A percentile compares a stretch with the other conserved stretches of the same genome.
These are phyloP conservation scores for Uncinocarpus reesii DNA, from an alignment of 2,329 filamentous ascomycete species.

Conservation along the genomic window DNA sequence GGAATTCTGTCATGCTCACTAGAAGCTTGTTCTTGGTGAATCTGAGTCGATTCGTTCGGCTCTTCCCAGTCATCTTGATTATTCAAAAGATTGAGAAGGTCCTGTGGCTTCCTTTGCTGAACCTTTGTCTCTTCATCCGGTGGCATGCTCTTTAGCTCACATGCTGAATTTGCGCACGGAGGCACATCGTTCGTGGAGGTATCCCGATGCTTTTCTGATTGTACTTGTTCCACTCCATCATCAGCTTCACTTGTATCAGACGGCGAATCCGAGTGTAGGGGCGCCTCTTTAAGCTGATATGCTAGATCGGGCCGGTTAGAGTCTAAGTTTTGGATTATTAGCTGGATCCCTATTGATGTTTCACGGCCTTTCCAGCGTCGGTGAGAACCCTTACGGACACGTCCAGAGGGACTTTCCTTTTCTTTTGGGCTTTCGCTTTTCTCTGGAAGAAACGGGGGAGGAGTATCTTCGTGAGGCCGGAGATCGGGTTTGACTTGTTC, in stretches of 20 bases:
- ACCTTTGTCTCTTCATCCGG: not conserved
- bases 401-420: conserved; percentile 25
- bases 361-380: conserved; percentile 20
- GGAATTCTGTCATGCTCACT: conserved; percentile 3
- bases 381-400: conserved; percentile 29
- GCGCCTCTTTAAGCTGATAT: conserved; percentile 20
- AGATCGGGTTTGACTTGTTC: conserved; percentile 26
- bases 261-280: conserved; percentile 8
- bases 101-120: not conserved
- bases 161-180: not conserved
- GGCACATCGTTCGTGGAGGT: not conserved
- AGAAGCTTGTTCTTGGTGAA: not conserved
- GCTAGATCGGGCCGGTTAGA: conserved; percentile 58
- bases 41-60: not conserved
- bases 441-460: conserved; percentile 27
- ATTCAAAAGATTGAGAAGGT: conserved; percentile 1
- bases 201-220: not conserved
- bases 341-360: conserved; percentile 49
- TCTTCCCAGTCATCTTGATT: conserved; percentile 1
- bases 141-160: not conserved
- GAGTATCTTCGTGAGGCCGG: conserved; percentile 24
- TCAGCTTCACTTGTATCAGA: not conserved
- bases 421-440: conserved; percentile 21
- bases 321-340: conserved; percentile 56
- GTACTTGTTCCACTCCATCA: not conserved